Evolutionary conservation across 306 rosid genomes (phyloP), one percentile per base, ranked within the genome.

Genomic region (Prunus kanzakura): DNA sequence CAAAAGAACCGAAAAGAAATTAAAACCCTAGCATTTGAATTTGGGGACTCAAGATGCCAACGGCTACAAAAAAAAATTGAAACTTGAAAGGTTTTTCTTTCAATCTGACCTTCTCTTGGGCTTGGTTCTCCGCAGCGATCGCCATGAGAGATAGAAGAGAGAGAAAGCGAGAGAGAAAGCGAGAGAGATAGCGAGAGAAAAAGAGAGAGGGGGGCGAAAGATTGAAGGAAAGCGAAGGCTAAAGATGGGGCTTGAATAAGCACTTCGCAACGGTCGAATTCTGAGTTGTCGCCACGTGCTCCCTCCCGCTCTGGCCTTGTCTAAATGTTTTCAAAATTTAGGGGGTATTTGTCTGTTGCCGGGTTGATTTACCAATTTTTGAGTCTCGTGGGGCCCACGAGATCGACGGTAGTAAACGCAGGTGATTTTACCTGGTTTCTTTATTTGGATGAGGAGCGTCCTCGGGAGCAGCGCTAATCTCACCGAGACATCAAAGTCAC

Each of bases 201-300:
- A 2, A 6, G 43, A 38, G 8, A 7, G 43, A 38, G 43, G 1
- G 20, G 27, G 3, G 47, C 18, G 76, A 52, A 49, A 45, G 50
- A 58, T 30, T 52, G 77, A 20, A 30, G 73, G 72, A 22, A 19
- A 11, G 52, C 54, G 16, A 27, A 51, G n/a, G 52, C 30, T 49
- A 47, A 29, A 35, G 30, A 50, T 12, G 50, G 69, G 30, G 77
- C 13, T 65, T 79, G 87, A 76, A 79, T 77, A 55, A 35, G 81
- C 64, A 66, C 58, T 76, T 65, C 6, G 19, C 89, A 92, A 95
- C 98, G 98, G 98, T 95, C 98, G 98, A 92, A 74, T 89, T 69
- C 66, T 60, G 67, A 75, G 55, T 68, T 68, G 67, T 23, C n/a
- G 84, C 87, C 97, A 86, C 95, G 90, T 88, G 82, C 75, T 70